Conservation (phyloP, 2,329 filamentous ascomycete species). For the Fusarium sp. region DNA sequence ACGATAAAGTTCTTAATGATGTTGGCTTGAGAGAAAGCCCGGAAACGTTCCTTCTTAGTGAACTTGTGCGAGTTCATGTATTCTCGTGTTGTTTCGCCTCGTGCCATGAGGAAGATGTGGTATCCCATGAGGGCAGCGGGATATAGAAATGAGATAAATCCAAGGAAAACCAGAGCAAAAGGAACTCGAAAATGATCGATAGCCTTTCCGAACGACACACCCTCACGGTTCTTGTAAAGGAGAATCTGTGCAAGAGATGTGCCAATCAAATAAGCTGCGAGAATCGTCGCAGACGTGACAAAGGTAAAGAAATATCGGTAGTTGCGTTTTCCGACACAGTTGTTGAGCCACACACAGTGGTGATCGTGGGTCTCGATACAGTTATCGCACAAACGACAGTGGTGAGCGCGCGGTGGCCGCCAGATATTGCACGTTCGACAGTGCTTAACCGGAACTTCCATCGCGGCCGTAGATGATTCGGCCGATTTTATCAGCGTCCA, state of each 20-base stretch:
- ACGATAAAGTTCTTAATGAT: constrained; percentile 83
- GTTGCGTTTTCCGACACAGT: constrained; percentile 96
- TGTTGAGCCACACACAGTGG: constrained; percentile 99
- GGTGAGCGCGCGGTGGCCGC: constrained; percentile 94
- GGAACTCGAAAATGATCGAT: constrained; percentile 82
- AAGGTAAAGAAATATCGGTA: constrained; percentile 99
- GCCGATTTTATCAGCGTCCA: constrained; percentile 93
- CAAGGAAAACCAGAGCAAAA: constrained; percentile 91
- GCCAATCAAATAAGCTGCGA: constrained; percentile 82
- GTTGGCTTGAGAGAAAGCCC: constrained; percentile 87
- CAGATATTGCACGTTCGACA: constrained; percentile 98
- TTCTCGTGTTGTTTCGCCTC: constrained; percentile 95
- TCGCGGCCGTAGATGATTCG: constrained; percentile 82
- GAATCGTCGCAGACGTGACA: constrained; percentile 82
- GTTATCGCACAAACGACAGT: constrained; percentile 97
- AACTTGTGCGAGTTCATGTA: constrained; percentile 98
- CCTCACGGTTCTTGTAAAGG: constrained; percentile 75
- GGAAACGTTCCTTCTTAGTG: constrained; percentile 88
- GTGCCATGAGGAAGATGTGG: constrained; percentile 90
- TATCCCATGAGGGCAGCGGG: constrained; percentile 88
- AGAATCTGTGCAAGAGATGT: constrained; percentile 86
- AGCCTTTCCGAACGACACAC: constrained; percentile 77
- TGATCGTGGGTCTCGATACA: constrained; percentile 98
- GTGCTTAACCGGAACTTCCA: constrained; percentile 98
- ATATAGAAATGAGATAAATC: constrained; percentile 81